Evolutionary conservation across 306 rosid genomes (phyloP).

Genomic region (Cucurbita ficifolia): DNA sequence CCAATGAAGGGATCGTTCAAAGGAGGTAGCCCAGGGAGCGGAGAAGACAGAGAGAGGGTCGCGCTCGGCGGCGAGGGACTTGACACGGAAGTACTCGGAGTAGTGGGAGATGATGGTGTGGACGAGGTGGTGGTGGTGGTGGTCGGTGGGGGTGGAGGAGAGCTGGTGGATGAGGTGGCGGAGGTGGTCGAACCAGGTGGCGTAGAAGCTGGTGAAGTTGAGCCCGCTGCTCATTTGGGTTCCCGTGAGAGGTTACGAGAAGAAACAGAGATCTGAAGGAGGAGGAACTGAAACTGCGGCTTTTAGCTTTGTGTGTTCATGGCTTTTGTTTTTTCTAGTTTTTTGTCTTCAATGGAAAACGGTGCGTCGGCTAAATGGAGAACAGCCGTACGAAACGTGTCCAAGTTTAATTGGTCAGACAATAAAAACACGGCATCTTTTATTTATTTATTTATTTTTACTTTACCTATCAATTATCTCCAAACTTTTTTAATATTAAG

Average conservation of each 20-base stretch:
- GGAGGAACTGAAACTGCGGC: not conserved
- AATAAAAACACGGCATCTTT: no score
- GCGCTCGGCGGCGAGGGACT: conserved; percentile 29
- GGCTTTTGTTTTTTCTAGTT: not conserved
- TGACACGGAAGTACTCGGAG: conserved; percentile 29
- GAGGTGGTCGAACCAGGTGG: conserved; percentile 40
- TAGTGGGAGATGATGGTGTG: conserved; percentile 43
- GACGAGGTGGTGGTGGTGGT: conserved; percentile 15
- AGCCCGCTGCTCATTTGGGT: not conserved
- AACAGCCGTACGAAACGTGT: not conserved
- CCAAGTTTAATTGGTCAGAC: not conserved
- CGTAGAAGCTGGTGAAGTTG: conserved; percentile 35
- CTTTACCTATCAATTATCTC: no score
- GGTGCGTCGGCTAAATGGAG: not conserved
- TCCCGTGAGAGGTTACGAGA: not conserved
- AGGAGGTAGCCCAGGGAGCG: conserved; percentile 61
- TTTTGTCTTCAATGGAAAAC: not conserved
- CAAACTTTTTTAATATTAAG: no score
- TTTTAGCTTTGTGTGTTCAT: not conserved
- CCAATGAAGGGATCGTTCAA: conserved; percentile 75
- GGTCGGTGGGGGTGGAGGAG: conserved; percentile 6
- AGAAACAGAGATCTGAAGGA: not conserved
- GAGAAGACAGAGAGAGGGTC: conserved; percentile 33
- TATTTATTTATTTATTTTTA: no score
- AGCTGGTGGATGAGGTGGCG: conserved; percentile 27